Evolutionary conservation across 2,329 filamentous ascomycete species (phyloP).

Genomic region (Clonostachys byssicola): DNA sequence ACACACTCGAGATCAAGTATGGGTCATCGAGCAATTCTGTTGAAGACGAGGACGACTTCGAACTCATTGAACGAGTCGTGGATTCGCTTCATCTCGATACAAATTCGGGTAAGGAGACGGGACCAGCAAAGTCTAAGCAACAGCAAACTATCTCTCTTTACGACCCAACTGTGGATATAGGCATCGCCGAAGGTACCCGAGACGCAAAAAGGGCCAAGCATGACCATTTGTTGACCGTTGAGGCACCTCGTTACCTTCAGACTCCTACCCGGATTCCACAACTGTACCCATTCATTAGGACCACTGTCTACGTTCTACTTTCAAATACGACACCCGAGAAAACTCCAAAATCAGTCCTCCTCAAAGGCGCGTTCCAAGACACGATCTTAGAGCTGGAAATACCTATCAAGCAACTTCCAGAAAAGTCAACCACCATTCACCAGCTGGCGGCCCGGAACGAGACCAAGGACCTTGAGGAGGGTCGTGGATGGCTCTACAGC

Average conservation of each 20-base stretch:
- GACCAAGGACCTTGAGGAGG: constrained; percentile 65
- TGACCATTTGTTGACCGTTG: constrained; percentile 46
- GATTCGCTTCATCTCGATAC: constrained; percentile 12
- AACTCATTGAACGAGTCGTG: constrained; percentile 56
- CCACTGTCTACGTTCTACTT: constrained; percentile 61
- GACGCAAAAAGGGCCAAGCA: constrained; percentile 38
- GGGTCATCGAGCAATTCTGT: constrained; percentile 1
- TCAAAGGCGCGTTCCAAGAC: constrained; percentile 51
- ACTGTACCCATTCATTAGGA: constrained; percentile 64
- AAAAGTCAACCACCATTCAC: constrained; percentile 54
- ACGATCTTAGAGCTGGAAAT: constrained; percentile 62
- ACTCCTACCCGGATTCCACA: constrained; percentile 59
- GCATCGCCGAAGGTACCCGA: constrained; percentile 21
- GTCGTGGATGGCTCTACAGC: constrained; percentile 60
- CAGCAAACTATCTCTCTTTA: constrained; percentile 56
- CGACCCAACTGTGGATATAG: constrained; percentile 32
- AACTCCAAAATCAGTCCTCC: constrained; percentile 36
- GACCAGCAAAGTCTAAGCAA: constrained; percentile 6
- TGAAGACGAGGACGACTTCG: constrained; percentile 47
- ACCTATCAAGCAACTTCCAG: constrained; percentile 46
- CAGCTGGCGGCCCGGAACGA: constrained; percentile 67
- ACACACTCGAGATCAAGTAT: constrained; percentile 60
- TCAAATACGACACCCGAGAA: constrained; percentile 37
- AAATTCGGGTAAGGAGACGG: neutral
- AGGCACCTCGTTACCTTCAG: constrained; percentile 56